phyloP scores from a whole-genome alignment of 163 green algal genomes.

The Prototheca stagnorum region DNA sequence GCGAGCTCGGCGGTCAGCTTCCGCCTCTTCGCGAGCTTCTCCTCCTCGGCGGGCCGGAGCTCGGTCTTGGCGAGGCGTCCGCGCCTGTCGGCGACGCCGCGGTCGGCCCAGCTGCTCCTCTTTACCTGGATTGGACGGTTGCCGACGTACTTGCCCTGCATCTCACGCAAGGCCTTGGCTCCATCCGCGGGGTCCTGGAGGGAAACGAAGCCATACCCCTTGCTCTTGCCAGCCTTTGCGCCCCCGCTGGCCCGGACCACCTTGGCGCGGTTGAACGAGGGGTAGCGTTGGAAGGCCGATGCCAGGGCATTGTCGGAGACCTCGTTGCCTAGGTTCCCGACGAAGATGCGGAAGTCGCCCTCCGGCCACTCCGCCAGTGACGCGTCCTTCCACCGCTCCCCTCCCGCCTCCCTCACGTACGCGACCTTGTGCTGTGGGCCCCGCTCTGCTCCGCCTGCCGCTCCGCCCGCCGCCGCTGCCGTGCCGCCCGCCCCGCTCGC shows the following conservation, averaged over 20 bases:
- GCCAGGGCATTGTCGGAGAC: slow-evolving; percentile 66
- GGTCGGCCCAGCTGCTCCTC: slow-evolving; percentile 67
- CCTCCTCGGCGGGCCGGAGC: slow-evolving; percentile 4
- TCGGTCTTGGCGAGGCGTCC: slow-evolving; percentile 4
- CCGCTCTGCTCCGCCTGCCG: no score
- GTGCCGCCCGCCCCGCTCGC: neutral
- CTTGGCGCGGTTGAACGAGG: slow-evolving; percentile 69
- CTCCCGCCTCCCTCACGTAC: slow-evolving; percentile 40
- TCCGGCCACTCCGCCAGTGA: slow-evolving; percentile 79
- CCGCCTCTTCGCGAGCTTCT: slow-evolving; percentile 1
- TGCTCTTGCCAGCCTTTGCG: slow-evolving; percentile 80
- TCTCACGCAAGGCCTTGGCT: slow-evolving; percentile 63
- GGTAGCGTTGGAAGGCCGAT: slow-evolving; percentile 75
- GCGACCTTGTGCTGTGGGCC: slow-evolving; percentile 4
- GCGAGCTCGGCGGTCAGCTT: neutral
- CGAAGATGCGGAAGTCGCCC: slow-evolving; percentile 92
- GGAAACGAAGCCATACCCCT: slow-evolving; percentile 87
- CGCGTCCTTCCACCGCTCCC: slow-evolving; percentile 58
- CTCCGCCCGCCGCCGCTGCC: neutral
- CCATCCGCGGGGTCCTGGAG: slow-evolving; percentile 65
- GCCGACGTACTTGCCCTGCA: slow-evolving; percentile 85
- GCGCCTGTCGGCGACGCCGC: slow-evolving; percentile 19
- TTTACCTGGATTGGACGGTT: slow-evolving; percentile 81
- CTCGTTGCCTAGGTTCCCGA: slow-evolving; percentile 90
- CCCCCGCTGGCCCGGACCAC: slow-evolving; percentile 62